Base-by-base conservation (phyloP, 805 yeast genomes). In the Barnettozyma vustinii region DNA sequence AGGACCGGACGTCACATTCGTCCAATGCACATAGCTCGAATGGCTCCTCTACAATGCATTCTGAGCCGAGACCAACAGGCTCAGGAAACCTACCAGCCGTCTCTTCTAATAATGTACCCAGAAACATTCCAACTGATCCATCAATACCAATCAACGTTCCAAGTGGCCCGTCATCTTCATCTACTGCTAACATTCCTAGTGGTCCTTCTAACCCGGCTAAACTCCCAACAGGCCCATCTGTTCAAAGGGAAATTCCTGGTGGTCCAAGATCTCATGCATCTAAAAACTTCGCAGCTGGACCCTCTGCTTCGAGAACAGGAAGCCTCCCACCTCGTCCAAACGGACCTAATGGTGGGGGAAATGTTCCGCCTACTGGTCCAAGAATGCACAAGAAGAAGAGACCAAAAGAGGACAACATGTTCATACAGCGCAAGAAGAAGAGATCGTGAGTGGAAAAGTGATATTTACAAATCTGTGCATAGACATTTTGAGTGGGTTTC, bases 291-390 rank as follows among this genome's bases (percentile, higher is more conserved):
- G 43, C 52, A 42, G 2, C 25, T 10, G 25, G n/a, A 5, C 52
- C 49, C 18, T 37, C 44, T 3, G 52, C 50, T 13, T 42, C 55
- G 7, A 53, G 55, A 48, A 49, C 53, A 16, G 60, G 60, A 10
- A 49, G 48, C 4, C 40, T 48, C 6, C 57, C 57, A 16, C 55
- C 55, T 25, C 45, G 42, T n/a, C 37, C 47, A 13, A 18, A 30
- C 6, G 44, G 44, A n/a, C 16, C 20, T 16, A 20, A 6, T 26
- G 21, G 19, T 36, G 21, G 15, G 9, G 21, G 21, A 18, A 15
- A 26, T 16, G 35, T 21, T 2, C 9, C 15, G 3, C 43, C 43
- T 9, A 16, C 43, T 13, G 35, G 40, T 5, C 41, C 36, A 6
- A 25, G 13, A 19, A 44, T 13, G 21, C 25, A 36, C 8, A 44